phyloP scores from a whole-genome alignment of 176 grass and related monocot genomes.

The Aechmea fasciata region DNA sequence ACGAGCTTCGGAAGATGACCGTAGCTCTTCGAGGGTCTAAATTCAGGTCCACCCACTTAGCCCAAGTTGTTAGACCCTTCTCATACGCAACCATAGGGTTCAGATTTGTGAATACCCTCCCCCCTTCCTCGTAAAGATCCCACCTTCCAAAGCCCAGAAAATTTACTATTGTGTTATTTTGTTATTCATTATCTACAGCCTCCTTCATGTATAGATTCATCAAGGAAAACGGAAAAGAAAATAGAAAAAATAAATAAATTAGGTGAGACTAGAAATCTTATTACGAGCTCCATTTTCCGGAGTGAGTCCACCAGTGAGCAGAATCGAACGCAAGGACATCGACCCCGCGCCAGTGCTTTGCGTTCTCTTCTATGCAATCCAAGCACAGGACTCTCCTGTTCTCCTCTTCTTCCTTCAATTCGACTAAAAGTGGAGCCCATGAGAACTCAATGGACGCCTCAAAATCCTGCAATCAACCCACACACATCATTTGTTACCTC shows the following conservation, averaged over 20 bases:
- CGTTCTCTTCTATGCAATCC: conserved; percentile 40
- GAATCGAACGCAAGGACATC: conserved; percentile 47
- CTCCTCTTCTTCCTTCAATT: conserved; percentile 29
- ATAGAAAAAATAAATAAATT: neutral
- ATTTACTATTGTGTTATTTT: neutral
- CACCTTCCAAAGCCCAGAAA: conserved; percentile 15
- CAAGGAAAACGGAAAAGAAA: neutral
- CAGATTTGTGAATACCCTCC: conserved; percentile 25
- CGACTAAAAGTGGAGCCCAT: conserved; percentile 39
- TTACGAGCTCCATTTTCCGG: conserved; percentile 40
- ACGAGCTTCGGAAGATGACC: conserved; percentile 34
- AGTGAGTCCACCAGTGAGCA: conserved; percentile 51
- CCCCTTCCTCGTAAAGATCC: conserved; percentile 30
- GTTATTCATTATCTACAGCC: too few relatives aligned
- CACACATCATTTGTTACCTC: neutral
- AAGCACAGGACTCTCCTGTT: conserved; percentile 24
- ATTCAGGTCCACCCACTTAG: conserved; percentile 36
- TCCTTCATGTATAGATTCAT: too few relatives aligned
- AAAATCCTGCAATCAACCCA: conserved; percentile 20
- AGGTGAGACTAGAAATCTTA: neutral
- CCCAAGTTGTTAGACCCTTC: conserved; percentile 41
- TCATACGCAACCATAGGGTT: conserved; percentile 45
- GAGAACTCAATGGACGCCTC: conserved; percentile 37
- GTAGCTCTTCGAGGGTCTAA: conserved; percentile 26
- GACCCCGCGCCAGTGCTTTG: conserved; percentile 33